Evolutionary conservation across 306 rosid genomes (phyloP), one percentile per base, ranked within the genome.

Genomic region (Glycine tomentella): DNA sequence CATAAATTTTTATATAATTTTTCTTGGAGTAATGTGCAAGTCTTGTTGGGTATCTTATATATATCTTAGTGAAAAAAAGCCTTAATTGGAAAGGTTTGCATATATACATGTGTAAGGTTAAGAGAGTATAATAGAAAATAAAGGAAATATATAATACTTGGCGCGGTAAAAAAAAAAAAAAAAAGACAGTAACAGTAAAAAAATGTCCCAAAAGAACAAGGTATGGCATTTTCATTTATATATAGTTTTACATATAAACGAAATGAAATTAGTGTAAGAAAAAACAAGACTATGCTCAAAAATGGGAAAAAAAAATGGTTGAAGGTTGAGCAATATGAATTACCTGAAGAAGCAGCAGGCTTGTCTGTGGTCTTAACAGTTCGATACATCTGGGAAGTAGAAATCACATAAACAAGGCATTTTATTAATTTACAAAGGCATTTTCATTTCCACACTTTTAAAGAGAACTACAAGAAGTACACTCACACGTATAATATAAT

Each of bases 291-390:
- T 84, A 72, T 83, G 86, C 49, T 71, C 52, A 79, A 44, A 14
- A 36, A 57, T 34, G 34, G 17, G n/a, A n/a, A n/a, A 51, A 58
- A 40, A 40, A 48, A 81, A 62, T 11, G 2, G 75, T 38, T 50
- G 42, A 81, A 64, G 85, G 59, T 58, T 84, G 74, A 89, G 76
- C 91, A 90, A 83, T 85, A 68, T 78, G 90, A 92, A 92, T 92
- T 92, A 94, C 98, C 98, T 85, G 98, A 91, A 65, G 97, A 94
- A 78, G 94, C 94, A 8, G 94, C 92, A 85, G 98, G 94, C 59
- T 90, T 94, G 94, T 91, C 97, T 86, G 98, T 92, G 64, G 97
- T 92, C 88, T 92, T 94, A 80, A 94, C 97, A 82, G 98, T 94
- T 73, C 98, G 87, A 87, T 94, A 94, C 98, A 94, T 94, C 98